Percentiles rank a stretch among this genome's conserved stretches.
phyloP scores from a whole-genome alignment of 306 rosid genomes.

The Cicer chorassanicum region DNA sequence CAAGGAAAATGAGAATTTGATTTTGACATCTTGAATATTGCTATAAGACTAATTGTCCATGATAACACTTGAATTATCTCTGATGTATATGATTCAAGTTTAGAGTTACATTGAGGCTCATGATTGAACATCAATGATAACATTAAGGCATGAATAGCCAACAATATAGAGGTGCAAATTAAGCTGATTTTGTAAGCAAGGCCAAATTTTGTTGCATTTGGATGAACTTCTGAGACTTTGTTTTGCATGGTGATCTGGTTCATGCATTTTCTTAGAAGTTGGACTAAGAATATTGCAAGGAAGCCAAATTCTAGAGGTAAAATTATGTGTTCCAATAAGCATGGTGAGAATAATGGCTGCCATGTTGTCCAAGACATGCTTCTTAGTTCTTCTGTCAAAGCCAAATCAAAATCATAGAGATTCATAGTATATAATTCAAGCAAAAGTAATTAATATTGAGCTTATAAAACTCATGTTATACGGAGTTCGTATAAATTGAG shows the following conservation, averaged over 20 bases:
- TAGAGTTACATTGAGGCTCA: conserved; percentile 56
- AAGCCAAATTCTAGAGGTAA: conserved; percentile 64
- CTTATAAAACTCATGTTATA: not conserved
- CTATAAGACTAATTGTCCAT: conserved; percentile 57
- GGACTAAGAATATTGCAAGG: conserved; percentile 50
- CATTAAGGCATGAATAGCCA: conserved; percentile 53
- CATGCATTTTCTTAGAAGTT: conserved; percentile 38
- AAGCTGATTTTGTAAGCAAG: conserved; percentile 59
- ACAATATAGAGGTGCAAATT: conserved; percentile 54
- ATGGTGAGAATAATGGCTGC: conserved; percentile 63
- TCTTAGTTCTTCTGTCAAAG: conserved; percentile 56
- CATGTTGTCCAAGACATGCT: conserved; percentile 50
- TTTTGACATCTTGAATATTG: conserved; percentile 50
- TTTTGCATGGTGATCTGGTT: conserved; percentile 42
- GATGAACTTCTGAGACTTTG: conserved; percentile 50
- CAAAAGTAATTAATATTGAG: not conserved
- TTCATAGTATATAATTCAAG: not conserved
- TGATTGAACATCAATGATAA: conserved; percentile 54
- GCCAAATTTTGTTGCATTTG: conserved; percentile 45
- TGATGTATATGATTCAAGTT: conserved; percentile 53
- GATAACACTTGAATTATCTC: conserved; percentile 60
- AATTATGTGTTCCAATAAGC: conserved; percentile 70
- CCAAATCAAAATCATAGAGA: conserved; percentile 14
- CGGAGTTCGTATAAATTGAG: too few relatives aligned
- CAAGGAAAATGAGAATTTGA: conserved; percentile 61